These are phyloP conservation scores for Mytilinidion resinicola DNA, from an alignment of 495 filamentous ascomycete species.

Conservation along the genomic window DNA sequence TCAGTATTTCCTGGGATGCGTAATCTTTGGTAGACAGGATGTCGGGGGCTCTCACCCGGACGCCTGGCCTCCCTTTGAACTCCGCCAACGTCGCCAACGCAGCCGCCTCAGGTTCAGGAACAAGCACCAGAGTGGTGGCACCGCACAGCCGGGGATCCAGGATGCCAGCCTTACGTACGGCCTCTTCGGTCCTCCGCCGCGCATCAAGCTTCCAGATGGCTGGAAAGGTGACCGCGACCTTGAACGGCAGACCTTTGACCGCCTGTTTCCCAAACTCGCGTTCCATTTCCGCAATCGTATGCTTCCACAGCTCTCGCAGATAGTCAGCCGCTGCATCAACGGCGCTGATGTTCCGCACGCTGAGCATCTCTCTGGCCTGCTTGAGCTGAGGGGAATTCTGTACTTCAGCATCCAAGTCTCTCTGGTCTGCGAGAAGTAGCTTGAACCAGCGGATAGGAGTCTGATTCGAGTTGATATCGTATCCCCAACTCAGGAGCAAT, in stretches of 20 bases:
- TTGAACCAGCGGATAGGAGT: conserved; percentile 14
- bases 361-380: conserved; percentile 5
- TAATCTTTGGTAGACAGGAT: too few relatives aligned
- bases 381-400: not conserved
- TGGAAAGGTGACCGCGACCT: conserved; percentile 17
- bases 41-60: too few relatives aligned
- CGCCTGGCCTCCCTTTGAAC: not conserved
- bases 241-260: conserved; percentile 9
- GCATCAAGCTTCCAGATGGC: conserved; percentile 18
- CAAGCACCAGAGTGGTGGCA: conserved; percentile 8
- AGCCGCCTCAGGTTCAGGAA: conserved; percentile 22
- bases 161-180: conserved; percentile 16
- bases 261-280: not conserved
- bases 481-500: conserved; percentile 3
- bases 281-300: conserved; percentile 7
- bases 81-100: conserved; percentile 16
- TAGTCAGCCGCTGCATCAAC: conserved; percentile 20
- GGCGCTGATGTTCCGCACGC: not conserved
- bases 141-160: conserved; percentile 3
- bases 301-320: conserved; percentile 16
- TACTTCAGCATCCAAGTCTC: not conserved
- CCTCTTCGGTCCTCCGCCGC: conserved; percentile 7
- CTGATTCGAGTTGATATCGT: conserved; percentile 2
- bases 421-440: conserved; percentile 5
- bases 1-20: not conserved